Percentiles rank a stretch among this genome's conserved stretches.
Evolutionary conservation across 1,139 yeast genomes (phyloP).

Genomic region (Saccharomyces hybrid): DNA sequence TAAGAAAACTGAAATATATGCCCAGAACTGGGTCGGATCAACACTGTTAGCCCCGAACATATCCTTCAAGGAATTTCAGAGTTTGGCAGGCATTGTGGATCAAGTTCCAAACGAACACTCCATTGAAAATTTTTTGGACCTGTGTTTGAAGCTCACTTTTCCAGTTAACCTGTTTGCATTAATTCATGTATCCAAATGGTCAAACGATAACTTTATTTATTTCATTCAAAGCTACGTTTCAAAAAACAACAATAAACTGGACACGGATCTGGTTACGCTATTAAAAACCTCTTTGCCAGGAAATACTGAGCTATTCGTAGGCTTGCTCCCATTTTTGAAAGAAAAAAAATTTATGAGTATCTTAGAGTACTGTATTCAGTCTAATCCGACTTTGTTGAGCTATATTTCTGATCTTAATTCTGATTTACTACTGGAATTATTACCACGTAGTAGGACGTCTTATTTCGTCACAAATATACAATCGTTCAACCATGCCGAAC

Average conservation of each 20-base stretch:
- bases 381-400: not conserved
- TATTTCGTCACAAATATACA: not conserved
- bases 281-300: not conserved
- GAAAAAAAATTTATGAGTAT: not conserved
- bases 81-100: slow-evolving; percentile 3
- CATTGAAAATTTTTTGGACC: slow-evolving; percentile 6
- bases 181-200: slow-evolving; percentile 2
- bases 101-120: slow-evolving; percentile 1
- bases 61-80: slow-evolving; percentile 6
- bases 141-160: slow-evolving; percentile 2
- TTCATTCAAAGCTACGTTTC: not conserved
- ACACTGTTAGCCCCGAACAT: slow-evolving; percentile 16
- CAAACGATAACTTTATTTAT: not conserved
- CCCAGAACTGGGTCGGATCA: slow-evolving; percentile 22
- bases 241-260: not conserved
- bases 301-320: not conserved
- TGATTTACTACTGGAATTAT: not conserved
- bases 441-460: not conserved
- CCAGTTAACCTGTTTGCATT: not conserved
- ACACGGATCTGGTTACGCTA: not conserved
- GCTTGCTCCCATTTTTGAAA: not conserved
- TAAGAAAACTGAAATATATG: slow-evolving; percentile 9
- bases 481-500: not conserved
- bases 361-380: not conserved
- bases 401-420: not conserved